Percentiles rank a stretch among this genome's conserved stretches.
Conservation (phyloP, 805 yeast species). For the Teunomyces panamensis region DNA sequence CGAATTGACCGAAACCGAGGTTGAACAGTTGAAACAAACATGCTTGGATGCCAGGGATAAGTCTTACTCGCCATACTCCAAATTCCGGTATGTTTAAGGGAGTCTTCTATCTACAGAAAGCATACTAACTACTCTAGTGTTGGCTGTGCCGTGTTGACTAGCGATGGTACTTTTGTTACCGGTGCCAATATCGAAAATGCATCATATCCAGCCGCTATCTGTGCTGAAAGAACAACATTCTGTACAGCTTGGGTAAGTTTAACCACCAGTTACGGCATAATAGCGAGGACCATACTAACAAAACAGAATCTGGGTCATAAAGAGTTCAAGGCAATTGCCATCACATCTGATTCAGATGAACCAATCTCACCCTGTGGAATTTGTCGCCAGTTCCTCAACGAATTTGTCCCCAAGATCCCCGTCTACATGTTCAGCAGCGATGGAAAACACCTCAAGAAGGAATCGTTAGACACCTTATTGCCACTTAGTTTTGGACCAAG, state of each 20-base stretch:
- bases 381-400: constrained; percentile 86
- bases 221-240: constrained; percentile 41
- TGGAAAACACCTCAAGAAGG: constrained; percentile 43
- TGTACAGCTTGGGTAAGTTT: constrained; percentile 32
- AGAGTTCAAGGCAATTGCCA: constrained; percentile 58
- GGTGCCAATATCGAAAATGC: constrained; percentile 97
- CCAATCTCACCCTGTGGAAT: constrained; percentile 90
- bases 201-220: constrained; percentile 61
- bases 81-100: constrained; percentile 44
- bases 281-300: constrained; percentile 2
- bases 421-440: constrained; percentile 65
- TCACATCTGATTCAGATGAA: constrained; percentile 55
- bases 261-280: neutral
- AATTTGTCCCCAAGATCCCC: constrained; percentile 61
- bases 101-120: neutral
- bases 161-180: constrained; percentile 42
- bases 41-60: constrained; percentile 43
- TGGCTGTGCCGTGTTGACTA: constrained; percentile 70
- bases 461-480: constrained; percentile 59
- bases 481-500: constrained; percentile 90
- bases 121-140: constrained; percentile 46
- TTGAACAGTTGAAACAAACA: constrained; percentile 21
- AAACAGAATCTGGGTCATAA: constrained; percentile 37
- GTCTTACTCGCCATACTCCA: constrained; percentile 71
- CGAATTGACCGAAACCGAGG: constrained; percentile 20